Conservation (phyloP, 1,284 basidiomycete genomes). For the Cutaneotrichosporon cavernicola region DNA sequence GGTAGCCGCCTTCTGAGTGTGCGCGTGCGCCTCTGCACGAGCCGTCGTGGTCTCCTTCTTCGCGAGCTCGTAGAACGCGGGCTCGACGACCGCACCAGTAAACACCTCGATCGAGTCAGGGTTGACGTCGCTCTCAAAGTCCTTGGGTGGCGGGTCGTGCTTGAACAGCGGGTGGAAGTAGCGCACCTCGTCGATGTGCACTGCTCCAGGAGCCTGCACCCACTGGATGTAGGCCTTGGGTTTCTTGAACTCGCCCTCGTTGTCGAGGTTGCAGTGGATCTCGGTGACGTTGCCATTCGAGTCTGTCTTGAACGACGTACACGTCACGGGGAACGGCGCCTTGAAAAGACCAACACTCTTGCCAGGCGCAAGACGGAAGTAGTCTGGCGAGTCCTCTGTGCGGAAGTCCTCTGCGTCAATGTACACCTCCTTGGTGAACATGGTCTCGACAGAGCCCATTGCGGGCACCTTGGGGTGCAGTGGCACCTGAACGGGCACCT, state of each 20-base stretch:
- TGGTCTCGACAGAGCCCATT: constrained; percentile 77
- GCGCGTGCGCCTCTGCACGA: constrained; percentile 63
- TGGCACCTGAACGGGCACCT: constrained; percentile 81
- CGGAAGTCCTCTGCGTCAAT: constrained; percentile 96
- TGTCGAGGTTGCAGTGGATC: constrained; percentile 75
- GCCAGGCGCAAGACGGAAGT: constrained; percentile 95
- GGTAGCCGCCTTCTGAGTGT: constrained; percentile 61
- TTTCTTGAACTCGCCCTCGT: constrained; percentile 65
- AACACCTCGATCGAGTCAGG: constrained; percentile 76
- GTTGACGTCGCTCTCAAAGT: constrained; percentile 82
- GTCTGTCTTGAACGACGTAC: constrained; percentile 79
- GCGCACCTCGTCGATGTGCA: constrained; percentile 82
- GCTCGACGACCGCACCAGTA: constrained; percentile 78
- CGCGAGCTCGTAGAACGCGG: constrained; percentile 84
- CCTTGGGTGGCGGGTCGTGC: constrained; percentile 81
- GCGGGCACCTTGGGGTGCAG: constrained; percentile 91
- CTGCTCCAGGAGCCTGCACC: constrained; percentile 82
- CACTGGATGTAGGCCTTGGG: constrained; percentile 97
- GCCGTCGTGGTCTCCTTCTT: constrained; percentile 68
- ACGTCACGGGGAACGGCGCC: constrained; percentile 93
- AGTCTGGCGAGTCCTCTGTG: constrained; percentile 85
- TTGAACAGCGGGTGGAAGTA: constrained; percentile 94
- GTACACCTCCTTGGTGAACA: constrained; percentile 86
- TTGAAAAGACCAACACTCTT: constrained; percentile 97
- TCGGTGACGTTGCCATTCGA: constrained; percentile 70